Evolutionary conservation across 2,329 filamentous ascomycete species (phyloP), one percentile per base, ranked within the genome.

Genomic region (Nothopassalora personata): DNA sequence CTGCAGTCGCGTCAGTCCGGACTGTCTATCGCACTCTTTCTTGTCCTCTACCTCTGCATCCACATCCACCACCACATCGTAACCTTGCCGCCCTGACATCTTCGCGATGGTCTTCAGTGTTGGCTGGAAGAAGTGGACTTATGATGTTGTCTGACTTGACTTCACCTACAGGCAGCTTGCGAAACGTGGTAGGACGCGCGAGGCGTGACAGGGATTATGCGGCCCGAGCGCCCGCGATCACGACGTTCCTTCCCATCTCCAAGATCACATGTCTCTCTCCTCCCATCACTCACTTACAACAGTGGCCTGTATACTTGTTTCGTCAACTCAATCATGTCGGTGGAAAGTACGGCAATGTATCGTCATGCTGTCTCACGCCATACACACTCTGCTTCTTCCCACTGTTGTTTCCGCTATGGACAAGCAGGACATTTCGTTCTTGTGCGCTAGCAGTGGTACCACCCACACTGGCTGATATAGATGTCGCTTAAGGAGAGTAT

Each of bases 21-120:
- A 2, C 46, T 34, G 50, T 15, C 8, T 39, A 10, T n/a, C 19
- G n/a, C 7, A 28, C 33, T 23, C 7, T 2, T 30, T 33, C 28
- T 36, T n/a, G 18, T 30, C 34, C 48, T 76, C 65, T 78, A 96
- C 91, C 84, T 97, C 94, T 71, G 94, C 90, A 74, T 99, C 94
- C 57, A 97, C 88, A 71, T 99, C 94, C 60, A 99, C 94, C 66
- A 99, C 93, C 62, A 96, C 94, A 80, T 99, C 94, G 76, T 99
- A 99, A 68, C 92, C 92, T 56, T 69, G 67, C 72, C 90, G 83
- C 75, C 89, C 89, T 48, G 69, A 68, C 72, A 74, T 74, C 30
- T 51, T 18, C 5, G 13, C 39, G 13, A 7, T 43, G 13, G 31
- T 34, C 8, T 23, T 34, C 31, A 2, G 2, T 34, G 31, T 34